Base-by-base conservation (phyloP, 352 stramenopile species). In the Globisporangium okanoganense region DNA sequence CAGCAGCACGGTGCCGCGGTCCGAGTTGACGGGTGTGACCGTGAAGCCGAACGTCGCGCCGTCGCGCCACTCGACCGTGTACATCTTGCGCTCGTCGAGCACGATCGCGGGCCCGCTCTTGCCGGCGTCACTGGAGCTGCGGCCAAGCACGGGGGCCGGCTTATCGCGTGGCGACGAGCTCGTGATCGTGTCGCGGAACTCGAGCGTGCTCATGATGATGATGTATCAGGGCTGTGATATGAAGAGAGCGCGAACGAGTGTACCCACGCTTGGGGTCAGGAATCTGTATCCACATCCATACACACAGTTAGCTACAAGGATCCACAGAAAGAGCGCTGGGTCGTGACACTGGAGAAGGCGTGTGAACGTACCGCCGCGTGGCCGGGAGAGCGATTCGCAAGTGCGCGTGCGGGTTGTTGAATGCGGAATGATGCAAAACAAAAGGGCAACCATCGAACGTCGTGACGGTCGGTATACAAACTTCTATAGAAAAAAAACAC, bases 41-140 rank as follows among this genome's bases (percentile, higher is more conserved):
- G 78, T 87, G 68, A 92, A 92, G 53, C 78, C 82, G 49, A 92
- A 92, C 27, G 69, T 64, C n/a, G 65, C 40, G 36, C 71, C 71
- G 52, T 89, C 78, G 54, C 68, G 67, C 82, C 82, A 91, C 65
- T 88, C 72, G 49, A 86, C 78, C 8, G 77, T 79, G 66, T 91
- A 91, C 82, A 91, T 91, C 57, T 86, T 78, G 63, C 75, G 76
- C 68, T 91, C 78, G 58, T 91, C 76, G 18, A 91, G 73, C 45
- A 71, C 65, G 49, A 91, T 66, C 44, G 51, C 60, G 24, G 66
- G 45, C 76, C 76, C 38, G 56, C 22, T 62, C 33, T 54, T 56
- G 29, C 29, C n/a, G 13, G 7, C 52, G 62, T 72, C 31, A n/a
- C 56, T 41, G 58, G 33, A 43, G 35, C 53, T 36, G 33, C 38